Evolutionary conservation across 2,329 filamentous ascomycete genomes (phyloP).

Genomic region (Aspergillus intermedius): DNA sequence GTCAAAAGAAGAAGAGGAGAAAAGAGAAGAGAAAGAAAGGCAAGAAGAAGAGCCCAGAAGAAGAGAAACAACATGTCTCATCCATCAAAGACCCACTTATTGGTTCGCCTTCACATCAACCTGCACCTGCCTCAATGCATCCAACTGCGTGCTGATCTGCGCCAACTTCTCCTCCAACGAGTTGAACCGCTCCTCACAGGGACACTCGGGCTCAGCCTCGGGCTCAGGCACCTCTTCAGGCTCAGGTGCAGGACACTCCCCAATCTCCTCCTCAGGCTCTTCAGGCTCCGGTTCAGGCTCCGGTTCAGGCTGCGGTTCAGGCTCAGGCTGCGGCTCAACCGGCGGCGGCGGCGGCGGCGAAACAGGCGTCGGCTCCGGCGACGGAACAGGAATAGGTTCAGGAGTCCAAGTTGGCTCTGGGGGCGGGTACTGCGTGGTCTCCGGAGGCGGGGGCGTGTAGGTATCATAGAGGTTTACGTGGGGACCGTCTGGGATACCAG

Average conservation of each 20-base stretch:
- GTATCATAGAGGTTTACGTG: slow-evolving; percentile 14
- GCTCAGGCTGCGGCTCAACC: slow-evolving; percentile 7
- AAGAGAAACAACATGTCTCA: not conserved
- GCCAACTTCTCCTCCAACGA: not conserved
- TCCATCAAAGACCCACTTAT: not conserved
- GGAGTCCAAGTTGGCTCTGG: slow-evolving; percentile 7
- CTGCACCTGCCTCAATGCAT: not conserved
- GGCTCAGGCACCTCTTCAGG: not conserved
- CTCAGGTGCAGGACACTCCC: slow-evolving; percentile 6
- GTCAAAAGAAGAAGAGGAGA: not conserved
- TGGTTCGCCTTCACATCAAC: not conserved
- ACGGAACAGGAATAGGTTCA: slow-evolving; percentile 6
- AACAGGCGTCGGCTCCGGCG: not conserved
- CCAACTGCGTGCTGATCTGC: not conserved
- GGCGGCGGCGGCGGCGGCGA: not conserved
- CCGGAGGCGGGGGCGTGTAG: slow-evolving; percentile 12
- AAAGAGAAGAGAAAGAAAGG: not conserved
- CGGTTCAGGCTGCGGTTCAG: slow-evolving; percentile 1
- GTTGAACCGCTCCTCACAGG: not conserved
- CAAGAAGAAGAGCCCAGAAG: too few relatives aligned
- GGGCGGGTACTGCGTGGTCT: slow-evolving; percentile 8
- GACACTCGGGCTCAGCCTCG: not conserved
- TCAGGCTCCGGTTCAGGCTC: slow-evolving; percentile 3
- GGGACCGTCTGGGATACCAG: slow-evolving; percentile 22
- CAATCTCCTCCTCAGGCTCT: not conserved